Evolutionary conservation across 2,329 filamentous ascomycete genomes (phyloP), one percentile per base, ranked within the genome.

Genomic region (Byssothecium circinans): DNA sequence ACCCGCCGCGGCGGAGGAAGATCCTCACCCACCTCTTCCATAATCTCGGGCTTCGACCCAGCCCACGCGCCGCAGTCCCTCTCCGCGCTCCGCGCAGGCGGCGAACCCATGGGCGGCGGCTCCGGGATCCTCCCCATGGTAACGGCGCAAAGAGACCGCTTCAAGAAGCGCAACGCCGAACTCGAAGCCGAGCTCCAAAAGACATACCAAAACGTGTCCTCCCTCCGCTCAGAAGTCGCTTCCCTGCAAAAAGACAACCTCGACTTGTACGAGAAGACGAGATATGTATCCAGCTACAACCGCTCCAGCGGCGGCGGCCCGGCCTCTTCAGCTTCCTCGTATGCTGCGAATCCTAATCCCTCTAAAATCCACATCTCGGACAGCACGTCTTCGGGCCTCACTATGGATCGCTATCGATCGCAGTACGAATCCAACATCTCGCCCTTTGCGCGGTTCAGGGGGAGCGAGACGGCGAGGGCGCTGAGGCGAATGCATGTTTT

Each of bases 51-150:
- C n/a, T 91, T 96, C 65, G 89, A 95, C 49, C 53, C 53, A 20
- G 32, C 53, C 19, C 62, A 65, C 41, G 49, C 59, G 61, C 3
- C 61, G 62, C 40, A 62, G 48, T 50, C 78, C 76, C 12, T 74
- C 86, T 56, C 82, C 81, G 6, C 74, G 86, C 19, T 79, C 83
- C 25, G 41, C 32, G 19, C 18, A 20, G 19, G 79, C 2, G 88
- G 90, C 38, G 82, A 85, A 53, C 78, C 85, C 8, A 80, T 86
- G 45, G 88, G 87, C 25, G 82, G 88, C 44, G 89, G 89, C 2
- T 89, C 89, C 0, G 90, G 91, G 11, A 96, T 99, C 55, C 77
- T 99, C 19, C 95, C 94, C 27, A 99, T 99, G 95, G 88, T 99
- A 43, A 96, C 94, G 27, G 94, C 95, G 1, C 95, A 99, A 74